Percentiles rank a stretch among this genome's conserved stretches.
These are phyloP conservation scores for Phyllosticta capitalensis DNA, from an alignment of 2,329 filamentous ascomycete genomes.

Conservation along the genomic window DNA sequence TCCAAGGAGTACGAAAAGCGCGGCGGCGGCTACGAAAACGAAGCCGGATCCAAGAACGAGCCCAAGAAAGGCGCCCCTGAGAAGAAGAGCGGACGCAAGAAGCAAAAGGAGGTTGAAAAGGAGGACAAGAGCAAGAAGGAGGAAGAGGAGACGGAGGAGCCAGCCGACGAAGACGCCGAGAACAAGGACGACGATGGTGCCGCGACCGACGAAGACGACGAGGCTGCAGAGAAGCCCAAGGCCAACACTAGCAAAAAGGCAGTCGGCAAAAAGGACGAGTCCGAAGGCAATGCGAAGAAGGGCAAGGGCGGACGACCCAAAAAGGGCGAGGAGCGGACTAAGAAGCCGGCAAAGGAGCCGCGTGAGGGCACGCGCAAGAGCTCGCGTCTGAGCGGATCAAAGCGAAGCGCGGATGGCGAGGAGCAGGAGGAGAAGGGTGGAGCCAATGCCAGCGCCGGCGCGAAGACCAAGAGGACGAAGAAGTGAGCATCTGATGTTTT, in stretches of 20 bases:
- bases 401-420: slow-evolving; percentile 15
- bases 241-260: slow-evolving; percentile 1
- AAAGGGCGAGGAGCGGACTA: neutral
- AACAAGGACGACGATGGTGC: slow-evolving; percentile 5
- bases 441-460: slow-evolving; percentile 2
- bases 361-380: slow-evolving; percentile 17
- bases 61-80: slow-evolving; percentile 33
- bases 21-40: slow-evolving; percentile 33
- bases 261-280: slow-evolving; percentile 4
- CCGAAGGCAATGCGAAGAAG: neutral
- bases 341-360: slow-evolving; percentile 5
- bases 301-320: slow-evolving; percentile 1
- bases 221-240: slow-evolving; percentile 24
- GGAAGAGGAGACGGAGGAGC: slow-evolving; percentile 15
- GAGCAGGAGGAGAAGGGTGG: slow-evolving; percentile 11
- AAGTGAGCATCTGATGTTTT: neutral
- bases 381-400: slow-evolving; percentile 15
- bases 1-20: slow-evolving; percentile 34
- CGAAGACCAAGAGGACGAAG: slow-evolving; percentile 15
- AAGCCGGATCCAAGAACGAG: slow-evolving; percentile 34
- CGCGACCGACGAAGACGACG: slow-evolving; percentile 8
- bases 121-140: slow-evolving; percentile 11
- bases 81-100: slow-evolving; percentile 23
- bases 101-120: slow-evolving; percentile 14
- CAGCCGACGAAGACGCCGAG: slow-evolving; percentile 4